phyloP scores from a whole-genome alignment of 345 rosid genomes.

The Salix arbutifolia region DNA sequence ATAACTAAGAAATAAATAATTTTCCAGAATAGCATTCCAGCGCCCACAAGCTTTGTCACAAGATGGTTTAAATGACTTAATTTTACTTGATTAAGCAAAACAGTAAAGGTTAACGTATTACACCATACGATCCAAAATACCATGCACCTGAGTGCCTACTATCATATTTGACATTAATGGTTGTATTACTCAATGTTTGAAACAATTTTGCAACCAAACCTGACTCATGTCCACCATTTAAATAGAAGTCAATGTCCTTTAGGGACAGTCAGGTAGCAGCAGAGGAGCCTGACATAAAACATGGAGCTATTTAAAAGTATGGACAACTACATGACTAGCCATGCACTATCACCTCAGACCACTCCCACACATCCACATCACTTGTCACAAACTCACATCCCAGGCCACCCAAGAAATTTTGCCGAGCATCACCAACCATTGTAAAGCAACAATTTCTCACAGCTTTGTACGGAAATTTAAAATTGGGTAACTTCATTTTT shows the following conservation, averaged over 20 bases:
- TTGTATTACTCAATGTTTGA: neutral
- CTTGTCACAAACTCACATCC: neutral
- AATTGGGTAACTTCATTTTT: neutral
- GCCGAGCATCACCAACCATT: neutral
- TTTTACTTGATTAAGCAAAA: neutral
- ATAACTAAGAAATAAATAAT: neutral
- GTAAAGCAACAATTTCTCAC: neutral
- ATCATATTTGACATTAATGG: neutral
- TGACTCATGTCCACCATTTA: neutral
- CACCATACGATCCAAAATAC: neutral
- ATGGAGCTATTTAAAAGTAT: neutral
- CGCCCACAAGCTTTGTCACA: neutral
- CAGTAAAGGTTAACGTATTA: neutral
- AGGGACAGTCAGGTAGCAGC: neutral
- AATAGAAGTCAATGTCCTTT: neutral
- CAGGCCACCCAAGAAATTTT: neutral
- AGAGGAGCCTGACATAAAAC: neutral
- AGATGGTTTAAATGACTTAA: too few species aligned
- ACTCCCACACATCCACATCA: neutral
- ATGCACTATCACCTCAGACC: neutral
- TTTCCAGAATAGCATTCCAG: neutral
- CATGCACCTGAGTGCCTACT: neutral
- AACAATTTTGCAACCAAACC: neutral
- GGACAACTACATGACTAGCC: neutral
- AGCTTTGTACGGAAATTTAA: neutral